Evolutionary conservation across 768 basidiomycete genomes (phyloP), one percentile per base, ranked within the genome.

Genomic region (Daedaleopsis nitida): DNA sequence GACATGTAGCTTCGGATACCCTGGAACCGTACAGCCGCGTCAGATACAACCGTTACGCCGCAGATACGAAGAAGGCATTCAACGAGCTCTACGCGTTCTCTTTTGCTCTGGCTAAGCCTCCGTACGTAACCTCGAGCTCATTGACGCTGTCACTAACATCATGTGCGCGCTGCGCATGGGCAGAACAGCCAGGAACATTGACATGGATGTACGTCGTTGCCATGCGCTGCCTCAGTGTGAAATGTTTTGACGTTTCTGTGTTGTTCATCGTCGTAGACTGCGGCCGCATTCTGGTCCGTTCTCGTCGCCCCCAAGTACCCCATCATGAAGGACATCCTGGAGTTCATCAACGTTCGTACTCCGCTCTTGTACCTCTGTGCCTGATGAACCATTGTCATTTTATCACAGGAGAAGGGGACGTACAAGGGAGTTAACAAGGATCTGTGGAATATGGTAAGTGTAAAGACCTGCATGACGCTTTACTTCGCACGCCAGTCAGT

Each of bases 381-480:
- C 13, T 14, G 23, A n/a, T 50, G 42, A 19, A 17, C 27, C 16
- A 8, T 45, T 42, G 1, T 17, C 35, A 52, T 38, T 27, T 13
- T 5, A 37, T 38, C 51, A n/a, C 58, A 79, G 75, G 75, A 83
- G 53, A 78, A 73, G 61, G 83, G 81, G 8, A 80, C 76, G 4
- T 92, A 91, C 74, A 92, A 87, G 69, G 89, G 87, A 0, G 84
- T 86, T 14, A 94, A 92, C 73, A 91, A 91, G 69, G 92, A 95
- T 74, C 75, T 93, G 10, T 95, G 92, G 92, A 83, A 74, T 58
- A 94, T 94, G 92, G 91, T 89, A 61, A 14, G 80, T 75, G 24
- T 37, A 24, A 58, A 39, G 17, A 12, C 34, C 24, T 12, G 47
- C 23, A 17, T 43, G 19, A 11, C 11, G 39, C 39, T 11, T 42